Evolutionary conservation across 495 filamentous ascomycete genomes (phyloP), one percentile per base, ranked within the genome.

Genomic region (Astrocystis sublimbata): DNA sequence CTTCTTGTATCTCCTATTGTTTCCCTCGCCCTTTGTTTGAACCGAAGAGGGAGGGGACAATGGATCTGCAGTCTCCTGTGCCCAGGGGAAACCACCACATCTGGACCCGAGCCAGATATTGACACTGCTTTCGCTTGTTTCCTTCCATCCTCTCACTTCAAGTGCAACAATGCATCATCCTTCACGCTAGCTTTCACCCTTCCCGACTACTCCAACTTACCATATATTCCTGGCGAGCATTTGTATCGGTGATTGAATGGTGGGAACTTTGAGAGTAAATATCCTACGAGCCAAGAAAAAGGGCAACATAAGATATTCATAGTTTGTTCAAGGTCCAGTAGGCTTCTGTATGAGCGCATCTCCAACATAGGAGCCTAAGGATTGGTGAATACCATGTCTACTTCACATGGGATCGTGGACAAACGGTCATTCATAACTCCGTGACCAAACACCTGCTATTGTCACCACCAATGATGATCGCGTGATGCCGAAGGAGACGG

Each of bases 241-340:
- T 65, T 64, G 58, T 50, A 60, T 62, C 53, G 63, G 61, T 63
- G 58, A 47, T 61, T 54, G 58, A 62, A 51, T 35, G 62, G 57
- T 54, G 64, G 61, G 66, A 70, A 66, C 65, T 60, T 45, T 43
- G 52, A 47, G 67, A 63, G 62, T 52, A 51, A n/a, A 66, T 72
- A 72, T 72, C 70, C 70, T 72, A 68, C 61, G 58, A 64, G 67
- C 70, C 70, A 70, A 63, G 63, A 64, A 61, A 58, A 55, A 50
- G 62, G 53, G 63, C 45, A 53, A 59, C 60, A 66, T 66, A 70
- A 66, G 57, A 72, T 72, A 60, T 50, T 65, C 57, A 63, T 58
- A 59, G 65, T 72, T 66, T 63, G 60, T 66, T 71, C 38, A 65
- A 70, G 61, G 68, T 68, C 61, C 63, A 55, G 63, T 59, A 65